Base-by-base conservation (phyloP, 257 asterid genomes). In the Avicennia marina region DNA sequence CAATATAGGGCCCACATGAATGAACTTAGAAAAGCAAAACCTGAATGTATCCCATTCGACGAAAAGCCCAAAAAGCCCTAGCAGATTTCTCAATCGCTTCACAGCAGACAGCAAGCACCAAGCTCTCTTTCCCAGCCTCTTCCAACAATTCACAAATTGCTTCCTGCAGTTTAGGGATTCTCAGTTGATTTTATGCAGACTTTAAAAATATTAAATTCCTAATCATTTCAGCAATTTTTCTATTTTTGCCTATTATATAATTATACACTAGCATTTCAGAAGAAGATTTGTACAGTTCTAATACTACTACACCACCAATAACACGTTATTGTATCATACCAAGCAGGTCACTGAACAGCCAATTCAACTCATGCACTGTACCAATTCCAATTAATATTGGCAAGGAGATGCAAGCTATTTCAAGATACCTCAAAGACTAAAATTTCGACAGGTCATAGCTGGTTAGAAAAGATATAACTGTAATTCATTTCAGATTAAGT, bases 11-110 rank as follows among this genome's bases (percentile, higher is more conserved):
- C 22, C 47, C 20, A 27, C 22, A 49, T 32, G 26, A 29, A 44
- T n/a, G n/a, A n/a, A 40, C 31, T 19, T 40, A 31, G 36, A 55
- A 63, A 11, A 25, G 21, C 39, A 48, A 58, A 60, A 89, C 98
- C 95, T 75, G 94, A 76, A 87, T 89, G 68, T 78, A 90, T 65
- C 98, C 98, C 77, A 91, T 34, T 63, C 87, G 77, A 29, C 95
- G 84, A 55, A 80, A 86, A 32, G 98, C 96, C 98, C 98, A 91
- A 65, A 88, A 91, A 22, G 98, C 96, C 80, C 89, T 75, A 40
- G 96, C 90, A 43, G 98, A 91, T 61, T 75, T 81, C 65, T 75
- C 78, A 11, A 90, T 73, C 64, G 98, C 95, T 73, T 85, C 90
- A 5, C 77, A 74, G 70, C 98, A 91, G 55, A 88, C 74, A 53